Percentiles rank a stretch among this genome's conserved stretches.
phyloP scores from a whole-genome alignment of 1,139 yeast species.

The Debaryomyces udenii region DNA sequence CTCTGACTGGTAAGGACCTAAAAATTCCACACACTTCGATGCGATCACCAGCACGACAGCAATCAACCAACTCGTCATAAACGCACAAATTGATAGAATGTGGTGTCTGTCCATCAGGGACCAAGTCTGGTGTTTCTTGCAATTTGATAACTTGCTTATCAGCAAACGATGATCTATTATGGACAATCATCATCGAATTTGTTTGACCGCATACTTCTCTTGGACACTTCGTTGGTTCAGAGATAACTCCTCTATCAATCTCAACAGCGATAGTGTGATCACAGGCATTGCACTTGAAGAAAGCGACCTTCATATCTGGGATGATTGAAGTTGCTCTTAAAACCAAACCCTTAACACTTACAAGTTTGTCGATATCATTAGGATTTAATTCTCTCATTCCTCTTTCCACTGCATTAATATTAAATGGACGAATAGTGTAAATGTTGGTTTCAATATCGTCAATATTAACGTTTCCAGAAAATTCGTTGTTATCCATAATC shows the following conservation, averaged over 20 bases:
- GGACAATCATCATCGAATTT: conserved; percentile 88
- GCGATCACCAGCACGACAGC: conserved; percentile 96
- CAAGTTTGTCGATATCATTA: conserved; percentile 90
- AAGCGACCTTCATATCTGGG: conserved; percentile 98
- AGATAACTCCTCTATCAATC: conserved; percentile 90
- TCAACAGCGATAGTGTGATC: conserved; percentile 91
- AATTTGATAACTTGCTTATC: conserved; percentile 92
- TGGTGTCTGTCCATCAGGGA: conserved; percentile 99
- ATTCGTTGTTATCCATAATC: conserved; percentile 58
- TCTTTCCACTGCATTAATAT: conserved; percentile 60
- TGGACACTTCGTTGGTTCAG: conserved; percentile 93
- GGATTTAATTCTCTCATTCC: conserved; percentile 98
- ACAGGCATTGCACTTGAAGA: conserved; percentile 93
- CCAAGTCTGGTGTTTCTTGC: conserved; percentile 96
- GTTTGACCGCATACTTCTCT: conserved; percentile 82
- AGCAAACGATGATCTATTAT: conserved; percentile 89
- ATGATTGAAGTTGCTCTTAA: conserved; percentile 87
- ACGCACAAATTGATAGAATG: conserved; percentile 93
- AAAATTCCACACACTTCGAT: conserved; percentile 95
- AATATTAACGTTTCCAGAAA: conserved; percentile 34
- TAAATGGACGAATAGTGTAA: conserved; percentile 88
- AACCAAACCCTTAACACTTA: conserved; percentile 88
- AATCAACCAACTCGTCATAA: conserved; percentile 93
- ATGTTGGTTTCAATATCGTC: conserved; percentile 79
- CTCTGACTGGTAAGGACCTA: conserved; percentile 88